A percentile compares a stretch with the other conserved stretches of the same genome.
Evolutionary conservation across 805 yeast species (phyloP).

Genomic region (Wickerhamomyces queroliae): DNA sequence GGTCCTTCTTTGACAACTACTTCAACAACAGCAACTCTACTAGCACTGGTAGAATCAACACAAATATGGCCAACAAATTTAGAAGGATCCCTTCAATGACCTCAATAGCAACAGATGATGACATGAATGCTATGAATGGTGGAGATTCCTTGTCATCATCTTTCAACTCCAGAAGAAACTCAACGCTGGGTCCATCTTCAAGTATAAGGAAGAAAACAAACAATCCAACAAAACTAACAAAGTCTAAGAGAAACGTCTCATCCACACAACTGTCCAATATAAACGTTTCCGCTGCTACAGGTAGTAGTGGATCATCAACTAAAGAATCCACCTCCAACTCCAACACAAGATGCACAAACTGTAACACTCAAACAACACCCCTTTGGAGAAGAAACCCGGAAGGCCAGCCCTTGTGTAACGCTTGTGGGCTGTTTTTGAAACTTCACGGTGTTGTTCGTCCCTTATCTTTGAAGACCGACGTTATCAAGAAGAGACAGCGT

Average conservation of each 20-base stretch:
- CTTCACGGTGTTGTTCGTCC: conserved; percentile 96
- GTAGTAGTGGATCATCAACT: conserved; percentile 5
- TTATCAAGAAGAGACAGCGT: conserved; percentile 86
- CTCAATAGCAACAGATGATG: conserved; percentile 1
- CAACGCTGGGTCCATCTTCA: conserved; percentile 9
- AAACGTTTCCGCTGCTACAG: background rate
- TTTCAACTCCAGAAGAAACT: conserved; percentile 14
- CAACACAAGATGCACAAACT: conserved; percentile 62
- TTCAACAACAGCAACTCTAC: conserved; percentile 6
- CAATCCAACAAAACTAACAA: conserved; percentile 13
- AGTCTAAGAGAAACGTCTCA: conserved; percentile 16
- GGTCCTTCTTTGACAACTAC: conserved; percentile 20
- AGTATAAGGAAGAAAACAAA: conserved; percentile 18
- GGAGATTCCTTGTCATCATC: conserved; percentile 12
- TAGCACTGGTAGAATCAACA: conserved; percentile 1
- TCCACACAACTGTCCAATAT: conserved; percentile 10
- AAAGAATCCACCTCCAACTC: conserved; percentile 7
- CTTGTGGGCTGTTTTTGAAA: conserved; percentile 90
- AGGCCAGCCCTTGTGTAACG: conserved; percentile 91
- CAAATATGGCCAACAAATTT: conserved; percentile 20
- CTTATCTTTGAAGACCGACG: conserved; percentile 83
- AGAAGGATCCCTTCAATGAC: conserved; percentile 16
- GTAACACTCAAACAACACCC: conserved; percentile 90
- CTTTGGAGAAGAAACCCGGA: conserved; percentile 91
- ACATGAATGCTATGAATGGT: conserved; percentile 6